Evolutionary conservation across 208 protist species (phyloP).

Genomic region (Trypanosomatidae sp.): DNA sequence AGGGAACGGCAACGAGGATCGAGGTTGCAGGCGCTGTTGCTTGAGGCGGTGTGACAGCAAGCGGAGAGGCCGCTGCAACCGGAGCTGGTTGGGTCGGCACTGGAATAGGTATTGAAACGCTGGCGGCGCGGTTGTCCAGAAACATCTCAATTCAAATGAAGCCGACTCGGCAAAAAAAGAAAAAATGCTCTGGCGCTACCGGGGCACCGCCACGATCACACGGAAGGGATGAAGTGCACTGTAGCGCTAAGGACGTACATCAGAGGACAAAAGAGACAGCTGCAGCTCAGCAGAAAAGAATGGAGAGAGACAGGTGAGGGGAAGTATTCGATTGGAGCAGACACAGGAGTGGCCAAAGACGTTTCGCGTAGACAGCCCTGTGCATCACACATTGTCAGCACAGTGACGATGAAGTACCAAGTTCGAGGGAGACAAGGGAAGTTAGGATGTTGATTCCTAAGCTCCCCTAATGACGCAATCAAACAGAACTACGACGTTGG

Average conservation of each 20-base stretch:
- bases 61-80: background rate
- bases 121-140: background rate
- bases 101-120: constrained; percentile 6
- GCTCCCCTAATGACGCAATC: background rate
- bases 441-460: background rate
- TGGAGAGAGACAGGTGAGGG: no score
- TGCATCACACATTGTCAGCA: background rate
- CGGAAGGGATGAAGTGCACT: background rate
- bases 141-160: background rate
- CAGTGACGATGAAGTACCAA: background rate
- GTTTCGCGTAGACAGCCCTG: background rate
- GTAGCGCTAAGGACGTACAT: background rate
- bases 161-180: background rate
- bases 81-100: constrained; percentile 4
- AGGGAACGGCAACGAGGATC: constrained; percentile 7
- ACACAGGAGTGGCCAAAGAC: background rate
- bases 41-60: constrained; percentile 2
- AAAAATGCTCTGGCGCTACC: background rate
- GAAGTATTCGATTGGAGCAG: background rate
- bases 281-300: background rate
- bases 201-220: background rate
- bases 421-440: background rate
- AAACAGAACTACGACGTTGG: background rate
- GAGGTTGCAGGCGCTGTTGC: constrained; percentile 8
- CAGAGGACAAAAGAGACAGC: background rate